Percentiles rank a stretch among this genome's conserved stretches.
phyloP scores from a whole-genome alignment of 2,329 filamentous ascomycete genomes.

The Ophiostoma ulmi region DNA sequence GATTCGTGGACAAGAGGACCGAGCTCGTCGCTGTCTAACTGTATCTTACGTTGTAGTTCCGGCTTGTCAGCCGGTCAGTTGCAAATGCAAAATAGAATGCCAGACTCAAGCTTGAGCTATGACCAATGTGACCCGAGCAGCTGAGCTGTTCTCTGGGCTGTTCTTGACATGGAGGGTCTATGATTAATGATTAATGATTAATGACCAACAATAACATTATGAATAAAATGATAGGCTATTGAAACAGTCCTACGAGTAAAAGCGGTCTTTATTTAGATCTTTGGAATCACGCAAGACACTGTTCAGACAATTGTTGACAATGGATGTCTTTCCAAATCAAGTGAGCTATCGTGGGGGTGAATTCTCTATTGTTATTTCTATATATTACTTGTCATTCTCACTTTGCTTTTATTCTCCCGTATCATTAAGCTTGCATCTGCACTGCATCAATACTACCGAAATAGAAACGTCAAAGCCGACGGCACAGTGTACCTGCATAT shows the following conservation, averaged over 20 bases:
- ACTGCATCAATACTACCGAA: not conserved
- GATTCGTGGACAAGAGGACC: not conserved
- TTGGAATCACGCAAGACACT: no score
- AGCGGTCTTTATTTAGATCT: not conserved
- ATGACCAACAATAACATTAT: not conserved
- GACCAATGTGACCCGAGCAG: not conserved
- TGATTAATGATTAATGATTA: no score
- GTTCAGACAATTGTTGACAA: no score
- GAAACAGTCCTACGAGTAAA: not conserved
- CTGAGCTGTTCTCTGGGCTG: not conserved
- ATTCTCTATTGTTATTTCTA: not conserved
- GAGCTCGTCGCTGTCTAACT: not conserved
- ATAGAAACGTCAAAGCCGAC: not conserved
- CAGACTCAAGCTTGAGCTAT: conserved; percentile 4
- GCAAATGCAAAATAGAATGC: not conserved
- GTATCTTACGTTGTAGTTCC: not conserved
- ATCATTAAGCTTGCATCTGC: not conserved
- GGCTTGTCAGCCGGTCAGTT: not conserved
- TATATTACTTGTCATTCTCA: not conserved
- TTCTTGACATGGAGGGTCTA: not conserved
- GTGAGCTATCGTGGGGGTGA: not conserved
- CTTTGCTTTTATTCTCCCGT: not conserved
- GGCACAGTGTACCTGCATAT: not conserved
- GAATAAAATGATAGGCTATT: not conserved
- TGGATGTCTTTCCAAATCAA: not conserved